phyloP scores from a whole-genome alignment of 306 rosid genomes.

The Hylodesmum podocarpum region DNA sequence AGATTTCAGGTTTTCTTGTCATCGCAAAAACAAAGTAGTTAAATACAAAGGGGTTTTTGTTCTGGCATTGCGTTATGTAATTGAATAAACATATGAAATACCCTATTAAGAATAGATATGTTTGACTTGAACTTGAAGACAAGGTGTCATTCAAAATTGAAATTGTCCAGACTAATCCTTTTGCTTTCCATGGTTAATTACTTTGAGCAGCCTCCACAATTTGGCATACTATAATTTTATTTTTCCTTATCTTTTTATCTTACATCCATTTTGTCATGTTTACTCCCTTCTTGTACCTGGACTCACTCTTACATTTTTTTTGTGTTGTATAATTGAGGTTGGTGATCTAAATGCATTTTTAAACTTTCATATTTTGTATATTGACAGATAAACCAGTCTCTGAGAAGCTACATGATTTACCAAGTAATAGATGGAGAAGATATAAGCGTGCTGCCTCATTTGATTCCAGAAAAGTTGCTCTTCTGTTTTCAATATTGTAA shows the following conservation, averaged over 20 bases:
- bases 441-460: constrained; percentile 78
- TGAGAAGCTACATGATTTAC: constrained; percentile 70
- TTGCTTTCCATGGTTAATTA: constrained; percentile 21
- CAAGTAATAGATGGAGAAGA: constrained; percentile 78
- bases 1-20: constrained; percentile 14
- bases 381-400: constrained; percentile 61
- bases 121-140: constrained; percentile 27
- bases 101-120: constrained; percentile 3
- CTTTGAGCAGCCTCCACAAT: constrained; percentile 14
- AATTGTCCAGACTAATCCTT: neutral
- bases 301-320: neutral
- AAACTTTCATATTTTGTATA: constrained; percentile 25
- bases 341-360: constrained; percentile 13
- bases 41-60: constrained; percentile 25
- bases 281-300: constrained; percentile 3
- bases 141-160: constrained; percentile 25
- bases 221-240: neutral
- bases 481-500: constrained; percentile 89
- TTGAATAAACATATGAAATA: neutral
- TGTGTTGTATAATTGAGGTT: constrained; percentile 4
- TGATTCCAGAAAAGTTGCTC: constrained; percentile 83
- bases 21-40: constrained; percentile 8
- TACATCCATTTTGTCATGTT: neutral
- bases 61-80: constrained; percentile 12
- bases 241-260: constrained; percentile 2